A percentile compares a stretch with the other conserved stretches of the same genome.
Conservation (phyloP, 2,329 filamentous ascomycete species). For the Fusarium staphyleae region DNA sequence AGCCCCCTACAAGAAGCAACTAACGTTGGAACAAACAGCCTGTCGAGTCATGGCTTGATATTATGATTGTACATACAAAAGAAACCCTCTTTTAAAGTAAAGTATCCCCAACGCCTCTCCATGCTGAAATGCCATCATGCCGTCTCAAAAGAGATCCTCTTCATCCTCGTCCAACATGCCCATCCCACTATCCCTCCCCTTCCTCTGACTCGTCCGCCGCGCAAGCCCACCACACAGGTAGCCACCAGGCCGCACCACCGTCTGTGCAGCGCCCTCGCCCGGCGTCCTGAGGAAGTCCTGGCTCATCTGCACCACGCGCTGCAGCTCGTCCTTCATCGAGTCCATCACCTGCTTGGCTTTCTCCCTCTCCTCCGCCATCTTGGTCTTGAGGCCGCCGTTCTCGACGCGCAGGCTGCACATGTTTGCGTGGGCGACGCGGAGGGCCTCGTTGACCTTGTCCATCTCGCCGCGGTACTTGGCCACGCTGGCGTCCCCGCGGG, state of each 20-base stretch:
- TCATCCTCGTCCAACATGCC: constrained; percentile 64
- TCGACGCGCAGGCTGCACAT: constrained; percentile 56
- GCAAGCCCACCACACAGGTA: constrained; percentile 41
- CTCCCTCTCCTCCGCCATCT: constrained; percentile 49
- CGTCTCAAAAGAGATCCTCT: constrained; percentile 42
- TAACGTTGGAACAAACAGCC: no score
- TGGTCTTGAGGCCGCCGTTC: constrained; percentile 49
- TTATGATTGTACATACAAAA: constrained; percentile 36
- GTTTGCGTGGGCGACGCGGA: constrained; percentile 57
- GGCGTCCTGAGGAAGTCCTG: constrained; percentile 51
- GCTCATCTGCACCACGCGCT: constrained; percentile 56
- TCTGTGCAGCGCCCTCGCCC: background rate
- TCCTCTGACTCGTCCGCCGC: constrained; percentile 47
- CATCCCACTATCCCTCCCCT: constrained; percentile 62
- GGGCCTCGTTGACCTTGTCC: constrained; percentile 53
- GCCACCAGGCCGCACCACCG: constrained; percentile 24
- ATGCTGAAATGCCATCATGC: background rate
- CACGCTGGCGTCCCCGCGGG: constrained; percentile 59
- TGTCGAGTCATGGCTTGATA: background rate
- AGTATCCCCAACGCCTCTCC: constrained; percentile 18
- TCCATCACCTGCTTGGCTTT: constrained; percentile 56
- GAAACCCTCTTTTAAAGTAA: constrained; percentile 14
- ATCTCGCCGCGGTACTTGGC: constrained; percentile 58
- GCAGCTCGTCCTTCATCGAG: constrained; percentile 60
- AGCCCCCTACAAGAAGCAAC: background rate